These are phyloP conservation scores for Choanephora cucurbitarum DNA, from an alignment of 371 early-diverging fungal genomes.

Conservation along the genomic window DNA sequence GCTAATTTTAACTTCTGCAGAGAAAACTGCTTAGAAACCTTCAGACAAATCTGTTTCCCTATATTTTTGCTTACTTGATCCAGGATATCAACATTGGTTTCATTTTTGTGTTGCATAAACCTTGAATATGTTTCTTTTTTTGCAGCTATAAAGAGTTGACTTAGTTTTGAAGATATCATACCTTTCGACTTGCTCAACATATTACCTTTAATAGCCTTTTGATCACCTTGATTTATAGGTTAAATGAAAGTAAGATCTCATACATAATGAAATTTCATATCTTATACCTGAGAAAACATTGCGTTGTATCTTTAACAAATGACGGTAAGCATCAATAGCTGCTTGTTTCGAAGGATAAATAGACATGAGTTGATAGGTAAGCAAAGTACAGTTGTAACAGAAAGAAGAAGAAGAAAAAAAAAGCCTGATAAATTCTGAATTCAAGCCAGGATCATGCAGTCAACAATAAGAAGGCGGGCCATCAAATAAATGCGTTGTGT, in stretches of 20 bases:
- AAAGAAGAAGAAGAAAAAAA: too few relatives aligned
- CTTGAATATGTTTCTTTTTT: constrained; percentile 19
- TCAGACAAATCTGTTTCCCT: too few relatives aligned
- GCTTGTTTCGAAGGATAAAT: constrained; percentile 37
- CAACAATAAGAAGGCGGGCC: too few relatives aligned
- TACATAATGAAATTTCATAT: not conserved
- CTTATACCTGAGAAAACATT: constrained; percentile 14
- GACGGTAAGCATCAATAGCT: constrained; percentile 18
- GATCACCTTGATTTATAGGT: constrained; percentile 8
- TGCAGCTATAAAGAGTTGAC: constrained; percentile 7
- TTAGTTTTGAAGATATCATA: too few relatives aligned
- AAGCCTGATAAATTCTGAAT: too few relatives aligned
- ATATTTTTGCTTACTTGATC: too few relatives aligned
- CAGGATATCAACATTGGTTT: constrained; percentile 15
- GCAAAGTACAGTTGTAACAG: too few relatives aligned
- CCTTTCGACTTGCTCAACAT: too few relatives aligned
- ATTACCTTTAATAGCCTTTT: constrained; percentile 20
- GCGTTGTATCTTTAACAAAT: constrained; percentile 18
- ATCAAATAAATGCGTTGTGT: too few relatives aligned
- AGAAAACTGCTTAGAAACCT: too few relatives aligned
- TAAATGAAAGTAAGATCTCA: not conserved
- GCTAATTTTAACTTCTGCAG: constrained; percentile 20
- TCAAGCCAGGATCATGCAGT: too few relatives aligned
- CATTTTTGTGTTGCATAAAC: constrained; percentile 22
- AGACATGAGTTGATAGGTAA: too few relatives aligned